Evolutionary conservation across 495 filamentous ascomycete genomes (phyloP).

Genomic region (Extremus antarcticus): DNA sequence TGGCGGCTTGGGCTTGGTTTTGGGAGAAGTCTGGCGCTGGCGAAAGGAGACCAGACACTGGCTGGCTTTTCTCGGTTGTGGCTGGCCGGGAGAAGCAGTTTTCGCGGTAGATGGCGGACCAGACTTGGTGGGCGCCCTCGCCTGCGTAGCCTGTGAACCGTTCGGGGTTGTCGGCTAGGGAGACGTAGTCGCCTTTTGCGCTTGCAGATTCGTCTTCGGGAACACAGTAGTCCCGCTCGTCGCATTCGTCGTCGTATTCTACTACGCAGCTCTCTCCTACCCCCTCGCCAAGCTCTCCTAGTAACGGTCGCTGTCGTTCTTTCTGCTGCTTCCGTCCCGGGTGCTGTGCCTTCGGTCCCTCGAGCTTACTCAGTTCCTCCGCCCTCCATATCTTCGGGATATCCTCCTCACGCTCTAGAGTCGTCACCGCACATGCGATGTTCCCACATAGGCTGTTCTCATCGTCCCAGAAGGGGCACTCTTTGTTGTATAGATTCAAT

Average conservation of each 20-base stretch:
- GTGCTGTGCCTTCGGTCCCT: slow-evolving; percentile 83
- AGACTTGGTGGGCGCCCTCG: slow-evolving; percentile 70
- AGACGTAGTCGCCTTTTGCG: slow-evolving; percentile 92
- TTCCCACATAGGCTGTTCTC: slow-evolving; percentile 92
- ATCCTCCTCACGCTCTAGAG: slow-evolving; percentile 87
- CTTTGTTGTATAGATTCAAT: slow-evolving; percentile 88
- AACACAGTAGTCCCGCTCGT: slow-evolving; percentile 93
- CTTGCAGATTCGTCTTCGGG: slow-evolving; percentile 84
- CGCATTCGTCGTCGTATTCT: slow-evolving; percentile 95
- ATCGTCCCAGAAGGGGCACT: slow-evolving; percentile 93
- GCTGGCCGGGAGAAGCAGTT: slow-evolving; percentile 79
- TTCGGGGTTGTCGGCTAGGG: slow-evolving; percentile 84
- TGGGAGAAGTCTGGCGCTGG: slow-evolving; percentile 21
- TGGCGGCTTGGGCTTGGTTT: slow-evolving; percentile 50
- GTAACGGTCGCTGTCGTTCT: slow-evolving; percentile 59
- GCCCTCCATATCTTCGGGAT: slow-evolving; percentile 86
- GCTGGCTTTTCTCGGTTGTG: slow-evolving; percentile 4
- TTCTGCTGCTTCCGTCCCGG: slow-evolving; percentile 62
- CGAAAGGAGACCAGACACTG: slow-evolving; percentile 4
- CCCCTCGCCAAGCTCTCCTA: slow-evolving; percentile 70
- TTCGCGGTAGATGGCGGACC: slow-evolving; percentile 93
- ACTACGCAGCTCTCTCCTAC: slow-evolving; percentile 93
- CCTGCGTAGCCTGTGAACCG: slow-evolving; percentile 91
- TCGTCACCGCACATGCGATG: slow-evolving; percentile 94
- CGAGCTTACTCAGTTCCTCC: slow-evolving; percentile 82